Base-by-base conservation (phyloP, 1,284 basidiomycete species). In the Vanrija sp. region DNA sequence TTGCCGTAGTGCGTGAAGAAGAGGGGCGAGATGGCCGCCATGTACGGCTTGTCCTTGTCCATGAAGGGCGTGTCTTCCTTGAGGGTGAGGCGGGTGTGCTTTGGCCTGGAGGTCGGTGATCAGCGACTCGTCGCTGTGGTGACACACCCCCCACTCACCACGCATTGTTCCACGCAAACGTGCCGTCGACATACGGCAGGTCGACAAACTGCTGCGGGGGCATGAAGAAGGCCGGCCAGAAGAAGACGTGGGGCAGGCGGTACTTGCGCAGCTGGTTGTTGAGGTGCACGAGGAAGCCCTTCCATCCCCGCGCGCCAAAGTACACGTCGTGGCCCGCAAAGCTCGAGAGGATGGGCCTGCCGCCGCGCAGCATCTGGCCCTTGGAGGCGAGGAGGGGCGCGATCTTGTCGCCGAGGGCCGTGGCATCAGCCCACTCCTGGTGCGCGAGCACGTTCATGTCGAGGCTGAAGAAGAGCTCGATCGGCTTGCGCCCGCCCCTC, bases 21-120 rank as follows among this genome's bases (percentile, higher is more conserved):
- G 75, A 82, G 80, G 4, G 83, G 83, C 0, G 82, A 83, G 12
- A 84, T 77, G 4, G 80, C 79, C 0, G 82, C 82, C 83, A 85
- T 84, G 66, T 81, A 84, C 16, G 80, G 78, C 46, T 79, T 78
- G 2, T 72, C 67, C 38, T 58, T 55, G 3, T 59, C 18, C 22
- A 73, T 44, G 53, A 72, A 76, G 8, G 62, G 55, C 43, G 54
- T 38, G 51, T 77, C 75, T 19, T 72, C 65, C 14, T 53, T 51
- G 12, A 66, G 52, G 36, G 51, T 49, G 16, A 61, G 65, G 9
- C 64, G 53, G 6, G 61, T 47, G 47, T 73, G 51, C 51, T 61
- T 37, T 2, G 73, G 71, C 72, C 72, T 72, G 47, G n/a, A 16
- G 47, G n/a, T n/a, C n/a, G n/a, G n/a, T 45, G 9, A 54, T 47